Conservation (phyloP, 2,329 filamentous ascomycete genomes). For the Akanthomyces uredinophilus region DNA sequence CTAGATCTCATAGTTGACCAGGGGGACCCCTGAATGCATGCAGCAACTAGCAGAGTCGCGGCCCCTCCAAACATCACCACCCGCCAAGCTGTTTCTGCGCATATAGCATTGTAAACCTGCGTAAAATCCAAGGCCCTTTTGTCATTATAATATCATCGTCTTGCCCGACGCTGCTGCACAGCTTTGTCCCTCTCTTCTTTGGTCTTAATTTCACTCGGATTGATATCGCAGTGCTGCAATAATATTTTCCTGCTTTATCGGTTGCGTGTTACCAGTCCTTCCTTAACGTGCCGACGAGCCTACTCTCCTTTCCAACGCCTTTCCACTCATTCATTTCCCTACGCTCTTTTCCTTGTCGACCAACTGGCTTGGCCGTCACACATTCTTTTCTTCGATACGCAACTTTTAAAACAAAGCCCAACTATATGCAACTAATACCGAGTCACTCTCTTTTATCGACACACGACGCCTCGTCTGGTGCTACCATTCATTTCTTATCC, state of each 20-base stretch:
- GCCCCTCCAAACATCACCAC: conserved; percentile 14
- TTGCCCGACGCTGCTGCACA: neutral
- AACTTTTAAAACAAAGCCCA: neutral
- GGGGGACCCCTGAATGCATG: conserved; percentile 12
- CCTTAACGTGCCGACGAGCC: conserved; percentile 21
- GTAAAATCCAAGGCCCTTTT: neutral
- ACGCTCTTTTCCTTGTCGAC: conserved; percentile 26
- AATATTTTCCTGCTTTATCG: neutral
- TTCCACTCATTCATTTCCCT: conserved; percentile 38
- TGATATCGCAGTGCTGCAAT: neutral
- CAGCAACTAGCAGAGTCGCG: conserved; percentile 1
- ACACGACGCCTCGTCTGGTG: neutral
- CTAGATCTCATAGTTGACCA: conserved; percentile 22
- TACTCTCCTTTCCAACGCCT: conserved; percentile 26
- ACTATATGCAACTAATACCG: neutral
- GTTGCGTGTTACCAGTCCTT: conserved; percentile 16
- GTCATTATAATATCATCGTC: conserved; percentile 11
- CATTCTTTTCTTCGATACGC: conserved; percentile 41
- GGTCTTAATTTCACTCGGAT: conserved; percentile 1
- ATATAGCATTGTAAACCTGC: neutral
- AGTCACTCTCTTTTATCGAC: conserved; percentile 4
- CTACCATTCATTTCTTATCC: neutral
- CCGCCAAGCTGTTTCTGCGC: conserved; percentile 14
- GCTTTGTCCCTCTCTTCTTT: neutral
- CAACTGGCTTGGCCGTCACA: conserved; percentile 55